Evolutionary conservation across 192 early-diverging fungal species (phyloP).

Genomic region (Podila clonocystis): DNA sequence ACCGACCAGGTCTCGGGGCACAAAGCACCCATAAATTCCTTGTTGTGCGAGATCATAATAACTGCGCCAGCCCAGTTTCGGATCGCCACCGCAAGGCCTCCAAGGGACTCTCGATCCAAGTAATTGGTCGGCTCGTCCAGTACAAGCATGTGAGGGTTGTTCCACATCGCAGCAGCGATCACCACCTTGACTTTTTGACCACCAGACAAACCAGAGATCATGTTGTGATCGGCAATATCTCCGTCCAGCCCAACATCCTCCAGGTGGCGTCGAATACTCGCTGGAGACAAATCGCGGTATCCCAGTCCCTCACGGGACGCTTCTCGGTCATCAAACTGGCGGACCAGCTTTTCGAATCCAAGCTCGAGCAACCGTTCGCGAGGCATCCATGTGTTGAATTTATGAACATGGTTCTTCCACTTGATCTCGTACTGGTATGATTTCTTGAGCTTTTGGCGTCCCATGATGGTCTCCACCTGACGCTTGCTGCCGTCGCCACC

Average conservation of each 20-base stretch:
- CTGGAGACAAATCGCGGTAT: slow-evolving; percentile 74
- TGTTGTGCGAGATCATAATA: slow-evolving; percentile 85
- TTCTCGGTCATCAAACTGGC: slow-evolving; percentile 81
- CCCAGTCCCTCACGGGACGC: slow-evolving; percentile 79
- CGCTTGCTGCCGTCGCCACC: slow-evolving; percentile 65
- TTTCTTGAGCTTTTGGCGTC: slow-evolving; percentile 81
- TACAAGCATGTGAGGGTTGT: slow-evolving; percentile 85
- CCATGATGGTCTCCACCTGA: slow-evolving; percentile 68
- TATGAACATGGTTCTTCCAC: slow-evolving; percentile 70
- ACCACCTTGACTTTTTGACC: slow-evolving; percentile 92
- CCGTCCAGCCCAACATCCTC: slow-evolving; percentile 79
- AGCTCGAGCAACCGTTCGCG: slow-evolving; percentile 75
- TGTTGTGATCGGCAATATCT: slow-evolving; percentile 81
- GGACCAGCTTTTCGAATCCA: slow-evolving; percentile 80
- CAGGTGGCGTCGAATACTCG: slow-evolving; percentile 74
- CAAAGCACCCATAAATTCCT: slow-evolving; percentile 74
- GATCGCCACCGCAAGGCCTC: slow-evolving; percentile 79
- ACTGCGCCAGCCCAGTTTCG: slow-evolving; percentile 79
- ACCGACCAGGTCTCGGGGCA: slow-evolving; percentile 79
- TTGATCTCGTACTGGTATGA: slow-evolving; percentile 88
- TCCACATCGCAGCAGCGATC: slow-evolving; percentile 86
- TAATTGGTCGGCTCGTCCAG: slow-evolving; percentile 75
- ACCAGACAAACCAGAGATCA: slow-evolving; percentile 80
- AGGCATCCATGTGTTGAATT: slow-evolving; percentile 76
- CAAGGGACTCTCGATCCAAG: slow-evolving; percentile 82